These are phyloP conservation scores for Stagonosporopsis vannaccii DNA, from an alignment of 2,329 filamentous ascomycete genomes.

Conservation along the genomic window DNA sequence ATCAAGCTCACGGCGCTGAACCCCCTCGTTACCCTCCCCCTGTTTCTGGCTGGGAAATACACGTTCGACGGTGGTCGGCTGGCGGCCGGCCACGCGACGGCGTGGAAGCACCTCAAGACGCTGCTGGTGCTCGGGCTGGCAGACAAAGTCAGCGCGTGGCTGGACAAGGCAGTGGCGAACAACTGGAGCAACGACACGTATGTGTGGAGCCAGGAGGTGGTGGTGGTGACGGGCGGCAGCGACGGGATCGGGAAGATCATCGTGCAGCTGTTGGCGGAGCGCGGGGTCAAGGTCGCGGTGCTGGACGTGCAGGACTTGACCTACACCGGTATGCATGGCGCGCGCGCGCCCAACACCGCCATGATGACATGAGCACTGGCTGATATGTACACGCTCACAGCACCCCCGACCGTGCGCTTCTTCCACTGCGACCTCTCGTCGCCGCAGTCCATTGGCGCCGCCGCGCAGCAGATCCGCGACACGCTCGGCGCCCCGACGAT, in stretches of 20 bases:
- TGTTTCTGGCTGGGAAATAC: slow-evolving; percentile 69
- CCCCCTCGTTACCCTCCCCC: slow-evolving; percentile 68
- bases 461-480: slow-evolving; percentile 61
- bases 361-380: no score
- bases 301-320: slow-evolving; percentile 72
- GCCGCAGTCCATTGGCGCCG: slow-evolving; percentile 59
- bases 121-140: slow-evolving; percentile 63
- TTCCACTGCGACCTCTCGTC: slow-evolving; percentile 75
- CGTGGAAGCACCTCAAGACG: slow-evolving; percentile 62
- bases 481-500: slow-evolving; percentile 71
- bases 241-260: slow-evolving; percentile 75
- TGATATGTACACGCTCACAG: slow-evolving; percentile 40
- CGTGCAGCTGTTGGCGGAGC: slow-evolving; percentile 69
- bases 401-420: slow-evolving; percentile 65
- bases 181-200: slow-evolving; percentile 63
- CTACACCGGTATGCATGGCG: slow-evolving; percentile 52
- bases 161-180: slow-evolving; percentile 60
- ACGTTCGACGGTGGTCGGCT: slow-evolving; percentile 68
- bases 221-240: slow-evolving; percentile 77
- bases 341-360: background rate
- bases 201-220: slow-evolving; percentile 73
- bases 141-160: slow-evolving; percentile 57
- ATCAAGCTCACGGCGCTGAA: slow-evolving; percentile 69
- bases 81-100: slow-evolving; percentile 56
- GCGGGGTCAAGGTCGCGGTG: slow-evolving; percentile 72